phyloP scores from a whole-genome alignment of 2,329 filamentous ascomycete genomes.

The Erysiphe neolycopersici region DNA sequence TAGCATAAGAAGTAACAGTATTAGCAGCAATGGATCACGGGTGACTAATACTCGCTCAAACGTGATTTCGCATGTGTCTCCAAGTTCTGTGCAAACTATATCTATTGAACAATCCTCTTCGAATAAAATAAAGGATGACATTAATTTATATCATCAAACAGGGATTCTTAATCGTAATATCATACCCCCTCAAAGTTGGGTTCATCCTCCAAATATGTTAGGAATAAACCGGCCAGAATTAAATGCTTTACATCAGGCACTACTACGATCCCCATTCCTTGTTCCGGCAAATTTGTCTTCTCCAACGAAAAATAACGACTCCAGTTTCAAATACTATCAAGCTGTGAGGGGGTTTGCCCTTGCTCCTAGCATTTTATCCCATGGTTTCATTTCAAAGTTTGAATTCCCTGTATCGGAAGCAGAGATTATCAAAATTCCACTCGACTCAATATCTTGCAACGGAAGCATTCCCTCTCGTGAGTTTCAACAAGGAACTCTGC shows the following conservation, averaged over 20 bases:
- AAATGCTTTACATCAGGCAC: constrained; percentile 29
- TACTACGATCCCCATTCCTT: constrained; percentile 26
- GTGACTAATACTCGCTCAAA: constrained; percentile 1
- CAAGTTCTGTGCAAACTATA: not conserved
- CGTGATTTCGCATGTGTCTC: not conserved
- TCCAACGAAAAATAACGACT: constrained; percentile 8
- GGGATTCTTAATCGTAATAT: constrained; percentile 7
- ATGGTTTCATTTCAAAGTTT: constrained; percentile 14
- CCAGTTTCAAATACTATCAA: constrained; percentile 21
- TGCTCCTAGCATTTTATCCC: constrained; percentile 16
- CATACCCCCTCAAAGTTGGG: constrained; percentile 14
- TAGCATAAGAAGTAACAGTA: constrained; percentile 3
- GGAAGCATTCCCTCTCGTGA: constrained; percentile 13
- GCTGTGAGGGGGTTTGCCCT: constrained; percentile 25
- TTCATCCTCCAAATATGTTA: not conserved
- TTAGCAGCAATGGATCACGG: constrained; percentile 4
- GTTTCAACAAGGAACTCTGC: constrained; percentile 23
- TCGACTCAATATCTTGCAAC: constrained; percentile 5
- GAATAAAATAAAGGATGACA: constrained; percentile 1
- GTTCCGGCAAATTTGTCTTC: constrained; percentile 3
- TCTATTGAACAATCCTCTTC: not conserved
- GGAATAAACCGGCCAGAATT: constrained; percentile 17
- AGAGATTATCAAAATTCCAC: constrained; percentile 7
- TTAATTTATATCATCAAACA: constrained; percentile 5
- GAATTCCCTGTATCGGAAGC: constrained; percentile 10